A percentile compares a stretch with the other conserved stretches of the same genome.
Evolutionary conservation across 2,329 filamentous ascomycete species (phyloP).

Genomic region (Coniochaeta hoffmannii): DNA sequence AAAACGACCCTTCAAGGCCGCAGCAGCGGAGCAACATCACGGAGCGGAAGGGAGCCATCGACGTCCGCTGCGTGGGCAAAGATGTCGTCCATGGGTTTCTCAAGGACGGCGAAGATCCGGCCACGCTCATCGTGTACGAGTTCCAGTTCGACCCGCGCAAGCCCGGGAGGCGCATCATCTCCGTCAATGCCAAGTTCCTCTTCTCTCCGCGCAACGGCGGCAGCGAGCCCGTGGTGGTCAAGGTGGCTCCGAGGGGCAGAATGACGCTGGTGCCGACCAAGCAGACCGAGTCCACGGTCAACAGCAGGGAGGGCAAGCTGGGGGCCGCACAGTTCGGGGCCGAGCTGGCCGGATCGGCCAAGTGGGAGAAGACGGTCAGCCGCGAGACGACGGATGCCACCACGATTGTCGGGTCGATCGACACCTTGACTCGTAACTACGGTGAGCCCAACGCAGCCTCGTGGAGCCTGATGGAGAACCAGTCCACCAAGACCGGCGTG

Average conservation of each 20-base stretch:
- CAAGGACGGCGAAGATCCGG: constrained; percentile 11
- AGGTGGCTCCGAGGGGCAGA: constrained; percentile 12
- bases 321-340: constrained; percentile 6
- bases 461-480: constrained; percentile 20
- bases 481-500: constrained; percentile 14
- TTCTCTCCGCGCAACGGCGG: constrained; percentile 1
- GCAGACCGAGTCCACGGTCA: constrained; percentile 8
- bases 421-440: constrained; percentile 11
- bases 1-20: constrained; percentile 14
- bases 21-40: constrained; percentile 15
- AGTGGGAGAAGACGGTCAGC: constrained; percentile 14
- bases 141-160: constrained; percentile 19
- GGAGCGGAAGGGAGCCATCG: constrained; percentile 16
- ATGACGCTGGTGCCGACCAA: constrained; percentile 7
- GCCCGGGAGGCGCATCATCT: constrained; percentile 14
- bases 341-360: constrained; percentile 8
- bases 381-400: constrained; percentile 11
- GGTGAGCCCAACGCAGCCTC: constrained; percentile 12
- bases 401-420: constrained; percentile 13
- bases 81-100: constrained; percentile 19
- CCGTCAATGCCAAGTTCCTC: constrained; percentile 14
- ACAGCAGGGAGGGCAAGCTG: constrained; percentile 4
- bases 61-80: constrained; percentile 16
- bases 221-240: constrained; percentile 10
- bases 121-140: constrained; percentile 17